Base-by-base conservation (phyloP, 495 filamentous ascomycete species). In the Xylaria scruposa region DNA sequence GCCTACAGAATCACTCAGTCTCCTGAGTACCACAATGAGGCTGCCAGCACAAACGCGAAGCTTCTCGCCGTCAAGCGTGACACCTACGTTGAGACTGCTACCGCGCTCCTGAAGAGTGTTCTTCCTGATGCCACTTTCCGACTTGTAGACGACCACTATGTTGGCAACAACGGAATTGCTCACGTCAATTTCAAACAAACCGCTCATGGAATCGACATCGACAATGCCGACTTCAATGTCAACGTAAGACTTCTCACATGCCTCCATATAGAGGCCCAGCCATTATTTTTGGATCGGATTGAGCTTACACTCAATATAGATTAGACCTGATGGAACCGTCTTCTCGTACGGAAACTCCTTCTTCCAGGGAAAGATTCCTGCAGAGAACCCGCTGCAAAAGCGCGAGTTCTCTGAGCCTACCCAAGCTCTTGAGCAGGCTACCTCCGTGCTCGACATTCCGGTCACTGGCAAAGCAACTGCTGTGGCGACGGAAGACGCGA, bases 181-280 rank as follows among this genome's bases (percentile, higher is more conserved):
- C 86, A 88, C 70, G 82, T 87, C 70, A 79, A 86, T 73, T 88
- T 87, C 78, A 85, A 84, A 70, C 86, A 88, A 77, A 87, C 85
- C 0, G 79, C 78, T 19, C 82, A 87, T 64, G 86, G 81, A 2
- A 66, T 88, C 24, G 86, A 88, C 46, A 85, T 88, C 68, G 85
- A 86, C 75, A 88, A 88, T 77, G 85, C 85, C 2, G 84, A 87
- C 72, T 85, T 87, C 72, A 88, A 88, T 31, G 85, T 88, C 70
- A 88, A 88, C 67, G 83, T 88, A 67, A 76, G 84, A 70, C 10
- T 10, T 12, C 26, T 6, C 19, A 47, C 13, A 26, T 31, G 1
- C 31, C 10, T 44, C n/a, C 19, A 21, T 8, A n/a, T 40, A 19
- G 42, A 26, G 36, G 17, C 29, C 12, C 24, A 19, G 46, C 7